phyloP scores from a whole-genome alignment of 176 grass and related monocot species.

The Cocos nucifera region DNA sequence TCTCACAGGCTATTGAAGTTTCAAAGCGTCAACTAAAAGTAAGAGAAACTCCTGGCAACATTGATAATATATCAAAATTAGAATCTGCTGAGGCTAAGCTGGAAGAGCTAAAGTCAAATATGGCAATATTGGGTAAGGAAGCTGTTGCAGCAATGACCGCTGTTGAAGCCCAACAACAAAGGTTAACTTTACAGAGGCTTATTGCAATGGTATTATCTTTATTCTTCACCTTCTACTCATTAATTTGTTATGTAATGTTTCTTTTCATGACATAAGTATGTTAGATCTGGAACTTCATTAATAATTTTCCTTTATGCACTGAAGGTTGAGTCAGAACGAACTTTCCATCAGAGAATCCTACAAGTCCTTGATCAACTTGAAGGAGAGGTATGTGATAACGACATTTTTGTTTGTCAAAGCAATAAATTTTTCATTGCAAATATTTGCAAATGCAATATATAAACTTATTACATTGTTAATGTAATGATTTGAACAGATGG shows the following conservation, averaged over 20 bases:
- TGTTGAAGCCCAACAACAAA: conserved; percentile 85
- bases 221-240: too few species aligned
- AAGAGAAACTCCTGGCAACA: conserved; percentile 58
- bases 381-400: conserved; percentile 41
- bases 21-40: conserved; percentile 76
- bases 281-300: neutral
- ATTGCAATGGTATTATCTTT: conserved; percentile 63
- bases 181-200: conserved; percentile 76
- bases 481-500: conserved; percentile 40
- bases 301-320: neutral
- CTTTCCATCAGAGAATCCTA: conserved; percentile 77
- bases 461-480: too few species aligned
- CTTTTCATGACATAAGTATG: neutral
- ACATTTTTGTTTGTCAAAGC: too few species aligned
- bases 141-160: conserved; percentile 81
- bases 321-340: conserved; percentile 77
- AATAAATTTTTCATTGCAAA: too few species aligned
- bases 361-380: conserved; percentile 79
- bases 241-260: neutral
- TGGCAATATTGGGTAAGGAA: conserved; percentile 77
- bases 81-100: conserved; percentile 88
- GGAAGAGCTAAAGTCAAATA: conserved; percentile 86
- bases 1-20: conserved; percentile 67
- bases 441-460: too few species aligned
- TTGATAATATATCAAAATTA: conserved; percentile 59